Evolutionary conservation across 2,329 filamentous ascomycete genomes (phyloP).

Genomic region (Onygenales sp.): DNA sequence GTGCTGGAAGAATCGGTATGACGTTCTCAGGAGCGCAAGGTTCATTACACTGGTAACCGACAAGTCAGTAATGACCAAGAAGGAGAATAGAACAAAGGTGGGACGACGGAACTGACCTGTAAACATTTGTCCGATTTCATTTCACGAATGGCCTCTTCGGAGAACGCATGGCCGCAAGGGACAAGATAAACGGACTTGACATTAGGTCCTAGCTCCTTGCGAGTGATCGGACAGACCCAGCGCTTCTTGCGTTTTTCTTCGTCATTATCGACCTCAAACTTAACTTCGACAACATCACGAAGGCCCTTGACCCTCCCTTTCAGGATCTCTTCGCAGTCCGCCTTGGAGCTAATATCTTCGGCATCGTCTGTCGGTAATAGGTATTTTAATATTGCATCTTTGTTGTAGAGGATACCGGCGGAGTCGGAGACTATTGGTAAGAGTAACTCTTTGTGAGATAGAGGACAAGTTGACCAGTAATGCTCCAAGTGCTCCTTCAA

Average conservation of each 20-base stretch:
- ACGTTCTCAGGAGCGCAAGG: conserved; percentile 64
- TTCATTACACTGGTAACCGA: conserved; percentile 55
- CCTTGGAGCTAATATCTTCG: conserved; percentile 43
- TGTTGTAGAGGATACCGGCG: conserved; percentile 82
- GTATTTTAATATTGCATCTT: conserved; percentile 72
- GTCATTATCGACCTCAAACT: conserved; percentile 52
- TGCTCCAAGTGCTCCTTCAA: conserved; percentile 77
- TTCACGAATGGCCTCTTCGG: conserved; percentile 74
- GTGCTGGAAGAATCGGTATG: conserved; percentile 68
- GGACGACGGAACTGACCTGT: conserved; percentile 31
- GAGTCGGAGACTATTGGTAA: conserved; percentile 75
- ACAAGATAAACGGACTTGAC: conserved; percentile 81
- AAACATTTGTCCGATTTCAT: conserved; percentile 57
- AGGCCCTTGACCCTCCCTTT: conserved; percentile 62
- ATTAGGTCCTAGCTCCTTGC: conserved; percentile 71
- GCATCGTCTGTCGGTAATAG: conserved; percentile 48
- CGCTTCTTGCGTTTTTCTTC: conserved; percentile 35
- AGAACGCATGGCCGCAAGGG: conserved; percentile 91
- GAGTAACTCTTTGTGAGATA: conserved; percentile 69
- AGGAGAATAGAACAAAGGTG: neutral
- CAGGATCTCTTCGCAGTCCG: conserved; percentile 53
- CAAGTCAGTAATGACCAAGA: neutral
- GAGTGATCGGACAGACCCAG: conserved; percentile 79
- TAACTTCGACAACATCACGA: conserved; percentile 78
- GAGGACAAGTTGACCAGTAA: conserved; percentile 75